phyloP scores from a whole-genome alignment of 305 asterid species.

The Fraxinus greggii region DNA sequence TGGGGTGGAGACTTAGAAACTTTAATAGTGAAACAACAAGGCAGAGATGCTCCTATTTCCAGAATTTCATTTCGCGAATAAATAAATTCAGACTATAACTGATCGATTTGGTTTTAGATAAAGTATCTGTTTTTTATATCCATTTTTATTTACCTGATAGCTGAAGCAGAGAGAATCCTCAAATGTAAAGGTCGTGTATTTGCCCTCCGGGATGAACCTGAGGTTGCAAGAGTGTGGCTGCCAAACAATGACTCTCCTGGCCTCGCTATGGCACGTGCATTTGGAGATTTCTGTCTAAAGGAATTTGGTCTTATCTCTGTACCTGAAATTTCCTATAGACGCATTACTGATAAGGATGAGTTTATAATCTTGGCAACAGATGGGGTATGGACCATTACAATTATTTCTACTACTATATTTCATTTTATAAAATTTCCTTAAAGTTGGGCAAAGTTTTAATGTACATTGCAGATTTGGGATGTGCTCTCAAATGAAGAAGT shows the following conservation, averaged over 20 bases:
- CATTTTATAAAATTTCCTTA: neutral
- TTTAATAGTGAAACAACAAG: neutral
- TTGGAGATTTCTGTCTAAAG: constrained; percentile 89
- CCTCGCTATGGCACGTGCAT: constrained; percentile 91
- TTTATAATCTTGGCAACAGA: constrained; percentile 76
- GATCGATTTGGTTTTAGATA: neutral
- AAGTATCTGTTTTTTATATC: neutral
- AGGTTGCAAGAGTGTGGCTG: constrained; percentile 81
- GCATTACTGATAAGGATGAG: constrained; percentile 61
- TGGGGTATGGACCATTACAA: constrained; percentile 47
- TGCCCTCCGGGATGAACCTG: constrained; percentile 81
- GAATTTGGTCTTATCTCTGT: constrained; percentile 80
- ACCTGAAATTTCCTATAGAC: constrained; percentile 68
- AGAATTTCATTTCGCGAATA: neutral
- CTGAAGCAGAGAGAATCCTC: constrained; percentile 73
- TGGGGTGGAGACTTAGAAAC: neutral
- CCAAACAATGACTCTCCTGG: constrained; percentile 78
- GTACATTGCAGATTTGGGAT: constrained; percentile 68
- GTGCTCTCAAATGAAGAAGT: constrained; percentile 76
- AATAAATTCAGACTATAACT: neutral
- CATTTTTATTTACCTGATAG: constrained; percentile 34
- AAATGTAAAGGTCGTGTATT: constrained; percentile 81
- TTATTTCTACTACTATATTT: neutral
- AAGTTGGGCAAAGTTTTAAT: neutral
- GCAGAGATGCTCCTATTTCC: neutral